phyloP scores from a whole-genome alignment of 352 stramenopile genomes.

The Globisporangium camurandrum region DNA sequence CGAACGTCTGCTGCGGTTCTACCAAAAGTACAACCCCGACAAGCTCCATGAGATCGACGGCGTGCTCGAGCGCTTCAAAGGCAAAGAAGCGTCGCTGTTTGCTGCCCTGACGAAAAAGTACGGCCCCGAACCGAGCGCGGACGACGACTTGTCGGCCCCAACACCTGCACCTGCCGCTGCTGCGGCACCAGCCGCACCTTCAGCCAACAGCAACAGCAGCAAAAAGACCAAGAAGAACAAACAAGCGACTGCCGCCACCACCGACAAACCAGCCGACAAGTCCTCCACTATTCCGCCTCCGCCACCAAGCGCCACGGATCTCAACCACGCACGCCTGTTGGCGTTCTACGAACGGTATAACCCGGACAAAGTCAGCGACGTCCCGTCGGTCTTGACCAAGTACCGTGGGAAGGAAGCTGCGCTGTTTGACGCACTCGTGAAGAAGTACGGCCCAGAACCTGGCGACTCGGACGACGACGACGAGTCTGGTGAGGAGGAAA shows the following conservation, averaged over 20 bases:
- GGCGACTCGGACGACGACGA: conserved; percentile 67
- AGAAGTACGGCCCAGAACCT: conserved; percentile 80
- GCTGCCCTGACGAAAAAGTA: conserved; percentile 78
- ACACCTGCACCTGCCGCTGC: neutral
- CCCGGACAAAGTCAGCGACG: conserved; percentile 64
- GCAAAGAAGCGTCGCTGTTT: conserved; percentile 68
- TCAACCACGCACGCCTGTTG: conserved; percentile 57
- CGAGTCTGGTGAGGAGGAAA: conserved; percentile 31
- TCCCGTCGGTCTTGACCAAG: conserved; percentile 53
- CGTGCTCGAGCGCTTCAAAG: conserved; percentile 74
- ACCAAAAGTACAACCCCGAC: conserved; percentile 78
- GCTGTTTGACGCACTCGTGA: conserved; percentile 74
- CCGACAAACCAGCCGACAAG: neutral
- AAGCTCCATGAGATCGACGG: conserved; percentile 82
- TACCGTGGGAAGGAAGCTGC: conserved; percentile 79
- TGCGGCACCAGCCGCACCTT: conserved; percentile 4
- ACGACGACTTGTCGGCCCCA: conserved; percentile 29
- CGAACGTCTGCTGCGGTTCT: conserved; percentile 74
- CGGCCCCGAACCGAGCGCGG: conserved; percentile 50
- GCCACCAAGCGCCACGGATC: conserved; percentile 17
- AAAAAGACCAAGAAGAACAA: conserved; percentile 13
- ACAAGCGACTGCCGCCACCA: conserved; percentile 3
- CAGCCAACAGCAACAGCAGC: neutral
- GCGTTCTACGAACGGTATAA: conserved; percentile 85
- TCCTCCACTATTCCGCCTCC: conserved; percentile 11